Base-by-base conservation (phyloP, 306 rosid species). In the Gleditsia sinensis region DNA sequence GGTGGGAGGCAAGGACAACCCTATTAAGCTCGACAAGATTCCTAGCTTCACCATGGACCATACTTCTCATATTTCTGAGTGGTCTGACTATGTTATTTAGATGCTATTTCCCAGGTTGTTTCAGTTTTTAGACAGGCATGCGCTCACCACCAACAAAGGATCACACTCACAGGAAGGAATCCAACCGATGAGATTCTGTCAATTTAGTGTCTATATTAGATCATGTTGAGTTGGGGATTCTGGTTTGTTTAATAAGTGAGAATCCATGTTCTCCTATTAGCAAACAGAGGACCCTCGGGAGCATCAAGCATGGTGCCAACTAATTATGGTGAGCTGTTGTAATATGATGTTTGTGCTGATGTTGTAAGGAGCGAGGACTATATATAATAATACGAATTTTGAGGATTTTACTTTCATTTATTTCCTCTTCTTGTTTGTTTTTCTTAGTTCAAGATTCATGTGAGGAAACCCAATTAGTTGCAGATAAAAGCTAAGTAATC, bases 11-110 rank as follows among this genome's bases (percentile, higher is more conserved):
- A 94, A 91, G 80, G 78, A 84, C 20, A 89, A 91, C 33, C 97
- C 97, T 37, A 54, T 80, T 27, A 91, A 78, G 78, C 75, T 88
- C 23, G 96, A 92, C 28, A 87, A 87, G 78, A 84, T 85, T 67
- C 97, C 98, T 13, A 88, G 97, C 59, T 78, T 86, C 2, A 94
- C 96, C 0, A 94, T 94, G 96, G 97, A 94, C 23, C 98, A 94
- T 75, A 83, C 91, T 74, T 82, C n/a, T n/a, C n/a, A 94, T 63
- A 81, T 91, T 12, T 19, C 69, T 27, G 96, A 88, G 39, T 91
- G 92, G 82, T 90, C 88, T 81, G 92, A 94, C 53, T 92, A 92
- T 57, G 91, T 87, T 57, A 80, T 90, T 69, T 94, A 83, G 80
- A 79, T 9, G 12, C n/a, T n/a, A n/a, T n/a, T n/a, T n/a, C n/a